Base-by-base conservation (phyloP, 1,284 basidiomycete species). In the Sutorius eximius region DNA sequence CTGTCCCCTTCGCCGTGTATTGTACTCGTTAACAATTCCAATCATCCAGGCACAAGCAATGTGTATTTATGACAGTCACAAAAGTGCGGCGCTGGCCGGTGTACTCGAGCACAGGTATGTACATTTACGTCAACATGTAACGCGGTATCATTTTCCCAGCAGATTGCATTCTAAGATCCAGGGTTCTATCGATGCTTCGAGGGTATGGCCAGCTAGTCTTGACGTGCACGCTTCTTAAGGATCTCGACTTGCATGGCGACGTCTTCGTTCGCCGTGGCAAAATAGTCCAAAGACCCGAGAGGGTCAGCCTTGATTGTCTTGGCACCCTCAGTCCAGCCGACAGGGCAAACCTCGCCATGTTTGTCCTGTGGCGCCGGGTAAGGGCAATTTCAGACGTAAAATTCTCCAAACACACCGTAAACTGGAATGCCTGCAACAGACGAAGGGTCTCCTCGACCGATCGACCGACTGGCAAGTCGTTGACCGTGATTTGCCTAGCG, bases 341-440 rank as follows among this genome's bases (percentile, higher is more conserved):
- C 87, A 22, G 93, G 93, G 80, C 93, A 95, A 48, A 93, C 91
- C 72, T 95, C 92, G 44, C 93, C 93, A 69, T 93, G 82, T 73
- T 88, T 78, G 62, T 95, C 92, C 87, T 90, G 58, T 5, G 55
- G 15, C 16, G 38, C 34, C 2, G 0, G 0, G n/a, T 33, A 54
- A 5, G 18, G 41, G 1, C 32, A 5, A 24, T 27, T 5, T 32
- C 2, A 45, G 12, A 9, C 9, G 33, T 1, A 49, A 41, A 51
- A 49, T 24, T 3, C 34, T 29, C 12, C 12, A 70, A 20, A 69
- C 86, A 41, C 67, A 91, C 89, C 33, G 86, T 87, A 71, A 87
- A 91, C 70, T 95, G 92, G 87, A 95, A 94, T 13, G 93, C 93
- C 75, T 95, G 87, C 74, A 95, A 76, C 55, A 95, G 83, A 58